A percentile compares a stretch with the other conserved stretches of the same genome.
phyloP scores from a whole-genome alignment of 768 basidiomycete species.

The Auriculariales sp. region DNA sequence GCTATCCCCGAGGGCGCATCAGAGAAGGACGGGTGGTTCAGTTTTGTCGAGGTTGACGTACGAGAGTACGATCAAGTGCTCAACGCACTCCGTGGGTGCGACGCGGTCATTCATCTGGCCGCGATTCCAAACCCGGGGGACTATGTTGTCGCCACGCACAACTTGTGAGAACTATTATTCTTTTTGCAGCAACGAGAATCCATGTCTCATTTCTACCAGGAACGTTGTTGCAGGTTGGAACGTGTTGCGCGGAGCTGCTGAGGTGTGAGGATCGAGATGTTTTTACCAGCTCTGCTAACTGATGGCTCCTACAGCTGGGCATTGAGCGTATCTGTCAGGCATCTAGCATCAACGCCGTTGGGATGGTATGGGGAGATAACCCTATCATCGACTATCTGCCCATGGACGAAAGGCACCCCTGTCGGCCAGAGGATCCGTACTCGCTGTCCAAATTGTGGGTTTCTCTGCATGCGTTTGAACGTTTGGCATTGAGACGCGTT shows the following conservation, averaged over 20 bases:
- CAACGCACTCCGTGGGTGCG: constrained; percentile 32
- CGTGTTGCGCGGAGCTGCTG: constrained; percentile 49
- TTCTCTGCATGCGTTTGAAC: constrained; percentile 23
- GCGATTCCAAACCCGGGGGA: constrained; percentile 31
- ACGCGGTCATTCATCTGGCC: constrained; percentile 47
- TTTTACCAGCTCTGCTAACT: background rate
- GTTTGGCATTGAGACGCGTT: background rate
- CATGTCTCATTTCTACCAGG: constrained; percentile 17
- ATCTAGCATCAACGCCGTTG: constrained; percentile 48
- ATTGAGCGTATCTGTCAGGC: constrained; percentile 50
- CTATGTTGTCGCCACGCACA: constrained; percentile 40
- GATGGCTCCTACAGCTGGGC: constrained; percentile 24
- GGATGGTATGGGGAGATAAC: constrained; percentile 30
- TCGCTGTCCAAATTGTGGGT: constrained; percentile 39
- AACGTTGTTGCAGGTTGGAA: constrained; percentile 65
- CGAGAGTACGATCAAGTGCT: constrained; percentile 31
- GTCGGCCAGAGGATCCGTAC: constrained; percentile 52
- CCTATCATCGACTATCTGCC: constrained; percentile 45
- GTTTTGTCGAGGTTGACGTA: constrained; percentile 33
- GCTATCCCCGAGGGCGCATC: background rate
- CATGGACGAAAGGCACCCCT: constrained; percentile 48
- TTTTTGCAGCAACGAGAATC: background rate
- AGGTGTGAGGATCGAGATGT: constrained; percentile 21
- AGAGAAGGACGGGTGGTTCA: constrained; percentile 15
- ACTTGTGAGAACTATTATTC: constrained; percentile 37